Evolutionary conservation across 176 grass and related monocot species (phyloP), one percentile per base, ranked within the genome.

Genomic region (Bothriochloa decipiens): DNA sequence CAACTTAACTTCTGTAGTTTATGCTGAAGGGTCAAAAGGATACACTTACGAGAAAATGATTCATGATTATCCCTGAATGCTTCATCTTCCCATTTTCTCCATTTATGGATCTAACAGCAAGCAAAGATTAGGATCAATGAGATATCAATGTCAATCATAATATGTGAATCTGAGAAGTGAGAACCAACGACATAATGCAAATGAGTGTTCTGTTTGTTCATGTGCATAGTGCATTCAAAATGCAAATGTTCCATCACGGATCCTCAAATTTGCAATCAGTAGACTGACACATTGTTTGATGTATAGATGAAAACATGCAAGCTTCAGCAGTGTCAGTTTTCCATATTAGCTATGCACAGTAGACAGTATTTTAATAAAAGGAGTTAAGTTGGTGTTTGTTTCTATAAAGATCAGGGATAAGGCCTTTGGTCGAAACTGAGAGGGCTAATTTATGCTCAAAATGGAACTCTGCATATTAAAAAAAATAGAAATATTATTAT

Each of bases 21-120:
- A 8, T 43, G 43, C 26, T 75, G 43, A 86, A 76, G 20, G 6
- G 10, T 17, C 4, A 81, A 64, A 57, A 8, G 67, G 41, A 36
- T 83, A 33, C 17, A 68, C 77, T 81, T 91, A 95, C 96, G 91
- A 53, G 91, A 85, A 85, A 93, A 94, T 63, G 87, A 80, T 68
- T 98, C 87, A 2, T 95, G 84, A 25, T 92, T 94, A 89, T 95
- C 93, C 82, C 87, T 83, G 45, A 85, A 90, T 75, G 96, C 96
- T 92, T 98, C 96, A 77, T 98, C 96, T 81, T 98, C 96, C 96
- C 96, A 98, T 86, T 90, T 91, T 80, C 96, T 93, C 96, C 93
- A 98, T 72, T 92, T 92, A 91, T 98, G 93, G 65, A 93, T 87
- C 96, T 98, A 75, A 6, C 49, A 78, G 57, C 74, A 90, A 52